A percentile compares a stretch with the other conserved stretches of the same genome.
Conservation (phyloP, 148 eudicot species). For the Talinum fruticosum region DNA sequence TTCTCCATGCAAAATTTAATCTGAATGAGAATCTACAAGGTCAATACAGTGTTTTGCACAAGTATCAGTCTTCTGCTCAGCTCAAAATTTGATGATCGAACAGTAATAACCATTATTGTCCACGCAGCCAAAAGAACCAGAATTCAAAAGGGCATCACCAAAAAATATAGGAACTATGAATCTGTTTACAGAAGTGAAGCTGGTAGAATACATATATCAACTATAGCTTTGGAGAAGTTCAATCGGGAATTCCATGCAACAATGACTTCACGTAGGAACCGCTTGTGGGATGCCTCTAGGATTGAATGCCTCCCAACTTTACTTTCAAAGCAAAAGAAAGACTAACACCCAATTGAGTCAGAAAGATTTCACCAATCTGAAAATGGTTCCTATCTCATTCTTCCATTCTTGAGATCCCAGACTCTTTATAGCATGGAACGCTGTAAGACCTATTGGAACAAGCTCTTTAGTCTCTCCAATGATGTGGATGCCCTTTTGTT, state of each 20-base stretch:
- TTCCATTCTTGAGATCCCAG: neutral
- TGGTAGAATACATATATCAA: neutral
- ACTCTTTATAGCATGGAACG: neutral
- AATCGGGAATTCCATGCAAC: neutral
- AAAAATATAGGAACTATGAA: neutral
- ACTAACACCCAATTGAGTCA: neutral
- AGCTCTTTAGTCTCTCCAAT: slow-evolving; percentile 59
- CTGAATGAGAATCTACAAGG: too few species aligned
- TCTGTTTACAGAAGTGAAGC: neutral
- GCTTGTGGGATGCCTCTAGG: neutral
- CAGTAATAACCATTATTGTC: neutral
- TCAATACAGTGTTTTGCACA: too few species aligned
- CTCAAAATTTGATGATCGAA: too few species aligned
- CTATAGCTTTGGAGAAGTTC: neutral
- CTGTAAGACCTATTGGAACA: slow-evolving; percentile 41
- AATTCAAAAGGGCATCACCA: neutral
- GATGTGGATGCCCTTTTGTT: slow-evolving; percentile 80
- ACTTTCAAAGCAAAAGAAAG: neutral
- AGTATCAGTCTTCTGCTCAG: too few species aligned
- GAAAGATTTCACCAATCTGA: neutral
- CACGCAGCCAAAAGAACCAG: neutral
- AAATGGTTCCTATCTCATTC: neutral
- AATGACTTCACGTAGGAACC: neutral
- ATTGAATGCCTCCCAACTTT: neutral
- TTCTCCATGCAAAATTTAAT: too few species aligned